Base-by-base conservation (phyloP, 1,284 basidiomycete genomes). In the Pseudozyma hubeiensis region DNA sequence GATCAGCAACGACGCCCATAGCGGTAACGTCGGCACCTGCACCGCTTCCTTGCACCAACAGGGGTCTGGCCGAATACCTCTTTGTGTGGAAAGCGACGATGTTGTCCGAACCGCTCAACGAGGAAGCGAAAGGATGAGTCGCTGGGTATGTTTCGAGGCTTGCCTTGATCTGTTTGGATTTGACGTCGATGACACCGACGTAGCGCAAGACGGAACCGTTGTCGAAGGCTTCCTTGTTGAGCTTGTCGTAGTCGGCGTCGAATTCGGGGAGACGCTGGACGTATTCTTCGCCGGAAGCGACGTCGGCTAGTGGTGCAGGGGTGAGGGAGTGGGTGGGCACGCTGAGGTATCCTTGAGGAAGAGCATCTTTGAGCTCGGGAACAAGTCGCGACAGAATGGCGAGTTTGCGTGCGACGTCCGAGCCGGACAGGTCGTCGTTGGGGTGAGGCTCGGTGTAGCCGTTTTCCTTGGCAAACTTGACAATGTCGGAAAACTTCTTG, bases 381-480 rank as follows among this genome's bases (percentile, higher is more conserved):
- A 84, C 66, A 5, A 83, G 58, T 5, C 96, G 91, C 0, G 93
- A 91, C 53, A 99, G 89, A 84, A 99, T 99, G 51, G 93, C 93
- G 53, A 99, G 90, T 85, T 99, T 99, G 53, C 96, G 91, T 1
- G 95, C 95, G 33, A 99, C 97, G 85, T 99, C 96, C 41, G 92
- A 92, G 5, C 97, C 97, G 61, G 93, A 94, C 31, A 99, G 89
- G 84, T 99, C 97, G 81, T 98, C 96, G 52, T 91, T 93, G 0
- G 96, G 96, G 85, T 99, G 93, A 4, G 97, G 97, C 87, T 99
- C 96, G 3, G 96, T 99, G 86, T 96, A 99, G 0, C 96, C 97
- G 78, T 93, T 92, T 79, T 93, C 91, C 61, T 93, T 91, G 14
- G 97, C 97, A 43, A 91, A 85, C 75, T 89, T 89, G 73, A 99